Evolutionary conservation across 768 basidiomycete species (phyloP).

Genomic region (Phanerochaete carnosa): DNA sequence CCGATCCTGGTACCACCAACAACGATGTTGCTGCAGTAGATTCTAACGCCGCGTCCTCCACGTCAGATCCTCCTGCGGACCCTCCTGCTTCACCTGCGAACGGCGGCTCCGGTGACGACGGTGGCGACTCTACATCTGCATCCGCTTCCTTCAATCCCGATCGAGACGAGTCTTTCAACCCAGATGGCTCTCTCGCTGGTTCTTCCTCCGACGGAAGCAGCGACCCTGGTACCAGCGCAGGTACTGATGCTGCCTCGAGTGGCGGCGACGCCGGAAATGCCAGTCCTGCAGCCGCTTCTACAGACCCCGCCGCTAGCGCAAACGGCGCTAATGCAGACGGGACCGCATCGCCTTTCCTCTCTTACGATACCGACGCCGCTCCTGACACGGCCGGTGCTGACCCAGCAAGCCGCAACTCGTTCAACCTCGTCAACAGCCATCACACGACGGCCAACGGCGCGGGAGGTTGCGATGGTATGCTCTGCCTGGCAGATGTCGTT

Average conservation of each 20-base stretch:
- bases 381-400: not conserved
- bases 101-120: no score
- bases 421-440: not conserved
- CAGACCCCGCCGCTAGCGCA: not conserved
- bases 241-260: not conserved
- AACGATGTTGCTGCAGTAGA: not conserved
- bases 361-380: not conserved
- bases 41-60: not conserved
- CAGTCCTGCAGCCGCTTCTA: not conserved
- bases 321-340: not conserved
- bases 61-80: not conserved
- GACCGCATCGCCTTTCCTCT: not conserved
- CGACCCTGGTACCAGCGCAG: not conserved
- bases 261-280: not conserved
- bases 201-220: not conserved
- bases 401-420: not conserved
- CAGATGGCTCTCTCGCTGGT: not conserved
- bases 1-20: not conserved
- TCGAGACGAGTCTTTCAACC: not conserved
- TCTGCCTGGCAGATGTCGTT: not conserved
- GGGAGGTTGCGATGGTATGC: not conserved
- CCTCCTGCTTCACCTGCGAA: not conserved
- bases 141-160: not conserved
- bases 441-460: not conserved
- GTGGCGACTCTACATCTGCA: not conserved